Base-by-base conservation (phyloP, 2,329 filamentous ascomycete genomes). In the Fusarium avenaceum region DNA sequence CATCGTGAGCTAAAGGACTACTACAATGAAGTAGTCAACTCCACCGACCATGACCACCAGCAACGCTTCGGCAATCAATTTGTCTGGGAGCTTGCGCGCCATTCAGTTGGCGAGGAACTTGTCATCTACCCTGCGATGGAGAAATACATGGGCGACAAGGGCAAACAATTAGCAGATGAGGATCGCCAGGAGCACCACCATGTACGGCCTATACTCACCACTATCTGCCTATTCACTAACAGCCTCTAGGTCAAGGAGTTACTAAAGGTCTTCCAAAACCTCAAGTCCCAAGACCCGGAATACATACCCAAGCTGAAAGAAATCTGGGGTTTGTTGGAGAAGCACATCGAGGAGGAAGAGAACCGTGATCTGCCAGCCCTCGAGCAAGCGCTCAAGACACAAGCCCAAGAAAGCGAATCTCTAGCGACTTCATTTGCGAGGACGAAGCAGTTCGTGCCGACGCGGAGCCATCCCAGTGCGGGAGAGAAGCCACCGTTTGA, bases 401-500 rank as follows among this genome's bases (percentile, higher is more conserved):
- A 48, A 0, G 44, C 2, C 0, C 57, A 43, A 3, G 33, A 72
- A 8, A 81, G 80, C 1, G 72, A 80, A 24, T 54, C 70, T 1
- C 1, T 63, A 15, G 60, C 1, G 63, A 85, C 44, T 79, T 81
- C 4, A 77, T 87, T 88, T 62, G 75, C 69, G 4, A 79, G 83
- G 4, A 88, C 85, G 8, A 89, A 88, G 76, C 75, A 76, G 26
- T 85, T 89, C 69, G 82, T 84, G 2, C 86, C 86, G 2, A 80
- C 83, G 2, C 80, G 83, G 24, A 83, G 81, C 35, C 86, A 87
- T 72, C 84, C 85, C 0, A 77, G 70, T n/a, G 80, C 82, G 4
- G 83, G 83, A 0, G 80, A 86, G 62, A 81, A 82, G 35, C 85
- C 85, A 4, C 84, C 84, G 0, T 89, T 87, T 60, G 86, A 89